Conservation (phyloP, 1,284 basidiomycete genomes). For the Austroboletus rostrupii region DNA sequence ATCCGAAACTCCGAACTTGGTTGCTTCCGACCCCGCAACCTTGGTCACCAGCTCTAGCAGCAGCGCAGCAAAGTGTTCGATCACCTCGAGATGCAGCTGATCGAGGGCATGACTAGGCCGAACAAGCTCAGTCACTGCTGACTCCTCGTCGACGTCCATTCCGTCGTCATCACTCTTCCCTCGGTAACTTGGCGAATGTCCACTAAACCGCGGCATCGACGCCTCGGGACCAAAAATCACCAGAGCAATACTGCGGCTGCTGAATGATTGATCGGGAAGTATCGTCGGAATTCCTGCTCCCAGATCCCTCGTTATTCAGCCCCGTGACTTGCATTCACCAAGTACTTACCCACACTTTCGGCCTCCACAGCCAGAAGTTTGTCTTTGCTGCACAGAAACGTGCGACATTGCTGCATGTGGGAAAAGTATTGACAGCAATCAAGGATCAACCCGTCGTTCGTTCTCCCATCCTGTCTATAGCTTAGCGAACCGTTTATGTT, state of each 20-base stretch:
- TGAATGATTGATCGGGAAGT: slow-evolving; percentile 25
- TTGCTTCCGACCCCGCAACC: slow-evolving; percentile 46
- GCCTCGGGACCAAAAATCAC: slow-evolving; percentile 37
- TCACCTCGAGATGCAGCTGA: slow-evolving; percentile 61
- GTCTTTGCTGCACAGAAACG: slow-evolving; percentile 60
- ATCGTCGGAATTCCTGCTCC: slow-evolving; percentile 28
- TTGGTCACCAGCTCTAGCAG: slow-evolving; percentile 54
- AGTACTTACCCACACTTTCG: slow-evolving; percentile 45
- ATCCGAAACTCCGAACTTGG: slow-evolving; percentile 26
- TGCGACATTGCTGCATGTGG: slow-evolving; percentile 32
- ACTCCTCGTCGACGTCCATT: slow-evolving; percentile 62
- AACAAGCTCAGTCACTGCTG: slow-evolving; percentile 18
- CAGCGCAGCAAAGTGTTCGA: slow-evolving; percentile 62
- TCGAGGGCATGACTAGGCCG: slow-evolving; percentile 57
- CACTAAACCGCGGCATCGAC: slow-evolving; percentile 34
- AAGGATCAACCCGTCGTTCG: slow-evolving; percentile 64
- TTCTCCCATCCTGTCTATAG: slow-evolving; percentile 31
- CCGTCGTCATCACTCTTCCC: slow-evolving; percentile 39
- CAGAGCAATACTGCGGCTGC: slow-evolving; percentile 42
- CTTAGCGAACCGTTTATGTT: slow-evolving; percentile 3
- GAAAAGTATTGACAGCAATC: slow-evolving; percentile 67
- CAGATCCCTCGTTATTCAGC: slow-evolving; percentile 13
- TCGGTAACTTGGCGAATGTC: slow-evolving; percentile 35
- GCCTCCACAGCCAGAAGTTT: slow-evolving; percentile 57
- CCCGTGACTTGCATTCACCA: background rate